Conservation (phyloP, 495 filamentous ascomycete genomes). For the Amorphotheca resinae region DNA sequence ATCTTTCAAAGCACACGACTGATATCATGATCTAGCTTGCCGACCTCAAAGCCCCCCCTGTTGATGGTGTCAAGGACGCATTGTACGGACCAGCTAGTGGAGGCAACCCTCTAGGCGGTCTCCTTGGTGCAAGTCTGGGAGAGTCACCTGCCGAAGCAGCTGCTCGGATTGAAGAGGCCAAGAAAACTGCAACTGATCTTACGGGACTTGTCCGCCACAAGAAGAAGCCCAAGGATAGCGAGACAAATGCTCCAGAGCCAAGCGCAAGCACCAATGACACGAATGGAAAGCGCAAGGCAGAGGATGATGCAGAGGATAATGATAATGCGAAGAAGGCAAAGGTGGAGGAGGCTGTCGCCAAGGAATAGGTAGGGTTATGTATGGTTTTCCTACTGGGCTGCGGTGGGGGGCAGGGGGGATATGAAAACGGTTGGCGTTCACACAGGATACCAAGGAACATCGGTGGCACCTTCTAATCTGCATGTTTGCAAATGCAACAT, state of each 20-base stretch:
- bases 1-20: not conserved
- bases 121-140: conserved; percentile 63
- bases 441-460: conserved; percentile 7
- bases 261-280: conserved; percentile 7
- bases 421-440: conserved; percentile 6
- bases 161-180: conserved; percentile 61
- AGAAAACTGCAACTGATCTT: conserved; percentile 74
- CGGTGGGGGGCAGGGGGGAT: not conserved
- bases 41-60: conserved; percentile 62
- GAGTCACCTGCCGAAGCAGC: conserved; percentile 48
- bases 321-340: conserved; percentile 17
- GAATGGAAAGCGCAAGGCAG: conserved; percentile 32
- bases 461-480: not conserved
- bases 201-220: conserved; percentile 75
- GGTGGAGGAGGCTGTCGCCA: conserved; percentile 15
- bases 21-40: conserved; percentile 37
- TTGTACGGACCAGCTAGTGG: conserved; percentile 32
- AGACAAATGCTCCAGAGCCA: conserved; percentile 4
- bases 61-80: conserved; percentile 43
- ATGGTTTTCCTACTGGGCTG: not conserved
- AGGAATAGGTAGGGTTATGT: conserved; percentile 8
- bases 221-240: conserved; percentile 28
- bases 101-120: conserved; percentile 41
- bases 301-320: conserved; percentile 30
- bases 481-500: not conserved